Percentiles rank a stretch among this genome's conserved stretches.
Conservation (phyloP, 495 filamentous ascomycete species). For the Penicillium samsonianum region DNA sequence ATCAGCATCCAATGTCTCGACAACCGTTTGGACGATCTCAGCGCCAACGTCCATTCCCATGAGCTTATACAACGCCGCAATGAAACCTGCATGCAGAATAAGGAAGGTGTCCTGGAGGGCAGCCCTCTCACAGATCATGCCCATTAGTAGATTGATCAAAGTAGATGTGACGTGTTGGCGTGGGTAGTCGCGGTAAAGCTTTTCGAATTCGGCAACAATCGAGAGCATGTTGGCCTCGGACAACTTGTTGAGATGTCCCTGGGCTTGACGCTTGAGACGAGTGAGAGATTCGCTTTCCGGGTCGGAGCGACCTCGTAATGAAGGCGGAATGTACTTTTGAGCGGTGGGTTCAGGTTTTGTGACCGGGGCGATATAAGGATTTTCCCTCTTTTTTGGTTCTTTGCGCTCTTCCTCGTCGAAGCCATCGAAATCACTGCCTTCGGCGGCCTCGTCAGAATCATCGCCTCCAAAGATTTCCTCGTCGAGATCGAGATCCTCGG, state of each 20-base stretch:
- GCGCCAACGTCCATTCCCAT: conserved; percentile 87
- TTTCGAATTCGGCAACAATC: conserved; percentile 77
- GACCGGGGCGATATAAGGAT: conserved; percentile 63
- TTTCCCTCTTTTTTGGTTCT: conserved; percentile 52
- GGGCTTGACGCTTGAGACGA: conserved; percentile 73
- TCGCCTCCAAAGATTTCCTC: conserved; percentile 28
- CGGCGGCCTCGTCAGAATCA: conserved; percentile 31
- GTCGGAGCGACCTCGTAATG: conserved; percentile 62
- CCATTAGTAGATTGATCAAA: conserved; percentile 70
- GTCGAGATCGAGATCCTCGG: conserved; percentile 37
- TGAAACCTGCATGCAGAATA: conserved; percentile 87
- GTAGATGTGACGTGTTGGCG: conserved; percentile 82
- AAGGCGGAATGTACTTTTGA: conserved; percentile 85
- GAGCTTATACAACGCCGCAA: conserved; percentile 82
- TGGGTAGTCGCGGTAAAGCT: conserved; percentile 77
- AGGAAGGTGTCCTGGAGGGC: conserved; percentile 82
- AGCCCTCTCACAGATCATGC: conserved; percentile 73
- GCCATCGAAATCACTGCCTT: conserved; percentile 41
- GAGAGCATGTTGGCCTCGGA: conserved; percentile 85
- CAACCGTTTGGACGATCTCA: conserved; percentile 72
- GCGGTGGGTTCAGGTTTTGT: conserved; percentile 27
- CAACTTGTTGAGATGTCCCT: conserved; percentile 88
- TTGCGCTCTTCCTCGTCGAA: conserved; percentile 39
- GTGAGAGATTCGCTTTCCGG: conserved; percentile 67
- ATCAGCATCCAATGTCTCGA: conserved; percentile 63